Evolutionary conservation across 208 protist genomes (phyloP).

Genomic region (Lotmaria passim): DNA sequence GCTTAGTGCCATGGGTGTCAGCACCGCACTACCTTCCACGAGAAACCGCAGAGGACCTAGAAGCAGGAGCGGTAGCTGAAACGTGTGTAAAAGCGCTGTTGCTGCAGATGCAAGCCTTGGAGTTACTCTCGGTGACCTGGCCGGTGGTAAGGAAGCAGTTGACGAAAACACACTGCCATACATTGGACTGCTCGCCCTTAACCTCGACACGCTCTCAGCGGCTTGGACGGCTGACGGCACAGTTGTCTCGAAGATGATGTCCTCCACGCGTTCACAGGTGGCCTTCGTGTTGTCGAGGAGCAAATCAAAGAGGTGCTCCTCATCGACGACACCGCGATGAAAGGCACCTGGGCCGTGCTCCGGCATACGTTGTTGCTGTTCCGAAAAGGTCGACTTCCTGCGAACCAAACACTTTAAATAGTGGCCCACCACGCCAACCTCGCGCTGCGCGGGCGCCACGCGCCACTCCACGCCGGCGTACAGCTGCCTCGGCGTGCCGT

Average conservation of each 20-base stretch:
- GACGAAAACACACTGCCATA: slow-evolving; percentile 26
- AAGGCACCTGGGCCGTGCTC: slow-evolving; percentile 24
- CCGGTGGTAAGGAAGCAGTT: too few species aligned
- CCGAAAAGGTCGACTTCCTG: too few species aligned
- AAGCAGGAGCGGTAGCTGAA: slow-evolving; percentile 32
- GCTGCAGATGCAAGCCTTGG: slow-evolving; percentile 41
- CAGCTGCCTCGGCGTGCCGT: slow-evolving; percentile 29
- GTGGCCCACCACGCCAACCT: background rate
- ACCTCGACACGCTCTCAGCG: too few species aligned
- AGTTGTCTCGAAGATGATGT: too few species aligned
- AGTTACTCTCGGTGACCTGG: too few species aligned
- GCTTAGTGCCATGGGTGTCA: slow-evolving; percentile 55
- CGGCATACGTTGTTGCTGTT: too few species aligned
- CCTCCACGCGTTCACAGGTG: slow-evolving; percentile 49
- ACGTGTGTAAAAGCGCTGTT: slow-evolving; percentile 54
- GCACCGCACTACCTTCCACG: slow-evolving; percentile 52
- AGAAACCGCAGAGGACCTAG: slow-evolving; percentile 50
- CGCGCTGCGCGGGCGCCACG: too few species aligned
- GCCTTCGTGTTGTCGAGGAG: slow-evolving; percentile 35
- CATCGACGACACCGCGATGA: too few species aligned
- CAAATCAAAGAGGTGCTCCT: slow-evolving; percentile 66
- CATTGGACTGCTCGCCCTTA: too few species aligned
- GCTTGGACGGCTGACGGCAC: slow-evolving; percentile 7
- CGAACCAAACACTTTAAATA: background rate
- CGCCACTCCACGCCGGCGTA: too few species aligned